Evolutionary conservation across 164 flowering plant genomes (phyloP), one percentile per base, ranked within the genome.

Genomic region (Chimonanthus salicifolius): DNA sequence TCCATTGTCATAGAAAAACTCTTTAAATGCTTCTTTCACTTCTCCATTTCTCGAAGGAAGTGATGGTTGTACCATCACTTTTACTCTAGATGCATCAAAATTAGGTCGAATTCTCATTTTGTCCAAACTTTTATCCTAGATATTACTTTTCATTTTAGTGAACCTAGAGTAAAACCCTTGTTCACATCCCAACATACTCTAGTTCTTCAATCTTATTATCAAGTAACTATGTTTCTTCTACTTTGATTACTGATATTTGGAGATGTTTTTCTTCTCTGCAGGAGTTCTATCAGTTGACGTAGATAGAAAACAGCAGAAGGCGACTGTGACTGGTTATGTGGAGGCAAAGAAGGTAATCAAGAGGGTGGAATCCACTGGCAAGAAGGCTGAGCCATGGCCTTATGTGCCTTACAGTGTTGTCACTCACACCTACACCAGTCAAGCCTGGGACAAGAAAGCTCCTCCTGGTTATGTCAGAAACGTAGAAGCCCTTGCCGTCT

Each of bases 401-500:
- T 93, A 88, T 68, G 94, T 93, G 1, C 97, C 98, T 4, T 88
- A 87, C 85, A 88, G 76, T 33, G 70, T 85, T 75, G 87, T 88
- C 49, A 84, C 90, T 6, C 79, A 89, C 64, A 94, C 98, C 51
- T 93, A 90, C 72, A 80, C 82, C 18, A 80, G 92, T 6, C 87
- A 81, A 46, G 87, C 88, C 67, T 93, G 90, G 76, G 98, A 93
- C 86, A 93, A 93, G 83, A 93, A 89, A 71, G 98, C 98, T 0
- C 98, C 98, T 7, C 80, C 98, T 9, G 87, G 88, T 49, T 80
- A 73, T 74, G 97, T 91, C 8, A 83, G 94, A 69, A 74, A 65
- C 0, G 85, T 88, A 20, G 86, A 78, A 71, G 80, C 82, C 10
- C 77, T 76, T 18, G 70, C 80, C 64, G 5, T 13, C 46, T 73